A percentile compares a stretch with the other conserved stretches of the same genome.
Conservation (phyloP, 2,329 filamentous ascomycete species). For the Dactylonectria estremocensis region DNA sequence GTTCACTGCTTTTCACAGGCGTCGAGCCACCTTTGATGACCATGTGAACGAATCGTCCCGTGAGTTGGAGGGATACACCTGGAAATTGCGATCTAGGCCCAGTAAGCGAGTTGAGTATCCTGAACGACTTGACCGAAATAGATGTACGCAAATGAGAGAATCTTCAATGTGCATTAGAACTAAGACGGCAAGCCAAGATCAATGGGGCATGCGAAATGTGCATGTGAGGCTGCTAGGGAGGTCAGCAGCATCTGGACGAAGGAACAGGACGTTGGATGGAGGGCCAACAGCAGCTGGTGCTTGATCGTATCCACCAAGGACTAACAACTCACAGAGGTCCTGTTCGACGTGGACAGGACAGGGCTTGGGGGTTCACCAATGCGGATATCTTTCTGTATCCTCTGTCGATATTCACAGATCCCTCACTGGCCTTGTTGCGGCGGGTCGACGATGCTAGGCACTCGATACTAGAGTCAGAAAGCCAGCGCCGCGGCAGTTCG, state of each 20-base stretch:
- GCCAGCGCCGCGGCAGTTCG: background rate
- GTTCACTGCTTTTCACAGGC: conserved; percentile 33
- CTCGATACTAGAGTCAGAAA: conserved; percentile 11
- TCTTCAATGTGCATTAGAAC: conserved; percentile 6
- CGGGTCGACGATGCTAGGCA: conserved; percentile 5
- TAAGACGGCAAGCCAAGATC: conserved; percentile 9
- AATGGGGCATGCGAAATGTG: conserved; percentile 20
- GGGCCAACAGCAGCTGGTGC: conserved; percentile 43
- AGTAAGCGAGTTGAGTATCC: conserved; percentile 4
- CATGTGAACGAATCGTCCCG: conserved; percentile 33
- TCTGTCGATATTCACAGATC: conserved; percentile 34
- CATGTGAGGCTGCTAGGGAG: conserved; percentile 31
- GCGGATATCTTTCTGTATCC: conserved; percentile 30
- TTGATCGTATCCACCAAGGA: conserved; percentile 38
- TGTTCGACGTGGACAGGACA: conserved; percentile 29
- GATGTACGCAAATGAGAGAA: conserved; percentile 20
- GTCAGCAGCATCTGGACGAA: conserved; percentile 24
- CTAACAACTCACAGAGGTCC: conserved; percentile 32
- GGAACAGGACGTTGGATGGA: conserved; percentile 37
- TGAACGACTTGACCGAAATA: conserved; percentile 7
- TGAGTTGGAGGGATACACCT: conserved; percentile 25
- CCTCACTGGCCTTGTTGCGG: conserved; percentile 11
- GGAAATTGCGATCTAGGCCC: background rate
- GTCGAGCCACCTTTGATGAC: conserved; percentile 39
- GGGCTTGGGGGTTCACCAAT: conserved; percentile 6